phyloP scores from a whole-genome alignment of 139 green algal genomes.

The Tetraselmis striata region DNA sequence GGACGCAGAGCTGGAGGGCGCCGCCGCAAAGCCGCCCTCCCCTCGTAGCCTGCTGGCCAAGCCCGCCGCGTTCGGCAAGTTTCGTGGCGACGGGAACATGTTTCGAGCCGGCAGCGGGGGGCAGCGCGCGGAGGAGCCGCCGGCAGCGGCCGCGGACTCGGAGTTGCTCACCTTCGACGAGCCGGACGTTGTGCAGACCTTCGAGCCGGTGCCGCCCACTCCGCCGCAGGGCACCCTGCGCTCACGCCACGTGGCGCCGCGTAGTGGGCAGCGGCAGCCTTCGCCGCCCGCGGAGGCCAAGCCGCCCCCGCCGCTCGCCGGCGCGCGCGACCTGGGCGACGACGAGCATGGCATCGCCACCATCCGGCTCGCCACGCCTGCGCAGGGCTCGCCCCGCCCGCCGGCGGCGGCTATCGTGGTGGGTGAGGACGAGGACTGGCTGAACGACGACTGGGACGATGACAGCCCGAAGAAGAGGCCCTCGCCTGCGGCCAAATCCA shows the following conservation, averaged over 20 bases:
- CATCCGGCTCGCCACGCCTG: neutral
- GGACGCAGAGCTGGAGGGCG: neutral
- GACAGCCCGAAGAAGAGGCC: neutral
- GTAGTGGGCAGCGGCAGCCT: too few relatives aligned
- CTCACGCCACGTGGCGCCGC: neutral
- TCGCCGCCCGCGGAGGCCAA: neutral
- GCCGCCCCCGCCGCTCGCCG: too few relatives aligned
- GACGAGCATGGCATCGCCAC: neutral
- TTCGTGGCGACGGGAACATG: neutral
- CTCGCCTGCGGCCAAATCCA: neutral
- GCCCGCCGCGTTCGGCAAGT: neutral
- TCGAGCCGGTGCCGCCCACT: neutral
- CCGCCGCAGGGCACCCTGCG: neutral
- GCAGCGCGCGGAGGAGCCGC: too few relatives aligned
- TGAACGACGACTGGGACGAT: slow-evolving; percentile 1
- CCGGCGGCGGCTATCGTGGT: neutral
- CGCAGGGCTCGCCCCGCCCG: too few relatives aligned
- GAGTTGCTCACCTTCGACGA: too few relatives aligned
- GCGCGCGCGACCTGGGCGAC: neutral
- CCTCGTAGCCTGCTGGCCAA: neutral
- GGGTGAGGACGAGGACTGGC: neutral
- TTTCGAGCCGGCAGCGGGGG: neutral
- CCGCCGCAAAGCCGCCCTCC: neutral
- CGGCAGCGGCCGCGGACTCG: too few relatives aligned
- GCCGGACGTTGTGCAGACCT: neutral